A percentile compares a stretch with the other conserved stretches of the same genome.
Evolutionary conservation across 225 moss, liverwort and hornwort genomes (phyloP).

Genomic region (Ulota crispa): DNA sequence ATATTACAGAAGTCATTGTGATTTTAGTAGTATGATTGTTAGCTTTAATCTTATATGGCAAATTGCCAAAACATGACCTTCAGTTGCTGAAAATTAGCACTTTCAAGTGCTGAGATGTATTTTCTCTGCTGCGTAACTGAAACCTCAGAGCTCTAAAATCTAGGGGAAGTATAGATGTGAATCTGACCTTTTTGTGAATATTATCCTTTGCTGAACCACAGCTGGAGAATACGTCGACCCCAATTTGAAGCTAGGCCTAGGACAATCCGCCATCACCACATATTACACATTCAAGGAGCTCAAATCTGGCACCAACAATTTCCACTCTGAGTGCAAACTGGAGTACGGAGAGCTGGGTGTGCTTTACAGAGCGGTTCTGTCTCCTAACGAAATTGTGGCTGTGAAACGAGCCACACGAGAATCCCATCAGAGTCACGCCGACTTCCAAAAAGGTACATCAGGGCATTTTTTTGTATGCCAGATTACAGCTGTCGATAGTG

Average conservation of each 20-base stretch:
- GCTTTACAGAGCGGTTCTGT: conserved; percentile 40
- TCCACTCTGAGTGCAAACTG: conserved; percentile 37
- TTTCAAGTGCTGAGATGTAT: background rate
- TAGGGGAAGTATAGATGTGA: background rate
- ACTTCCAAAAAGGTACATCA: conserved; percentile 40
- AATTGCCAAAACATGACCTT: background rate
- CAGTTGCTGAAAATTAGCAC: background rate
- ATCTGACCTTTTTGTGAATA: too few relatives aligned
- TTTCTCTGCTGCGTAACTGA: background rate
- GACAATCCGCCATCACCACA: conserved; percentile 17
- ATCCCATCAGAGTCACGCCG: conserved; percentile 45
- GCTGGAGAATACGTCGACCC: conserved; percentile 36
- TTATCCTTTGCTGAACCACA: conserved; percentile 10
- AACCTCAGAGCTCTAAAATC: background rate
- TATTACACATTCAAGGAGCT: conserved; percentile 51
- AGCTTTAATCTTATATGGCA: background rate
- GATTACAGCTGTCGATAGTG: too few relatives aligned
- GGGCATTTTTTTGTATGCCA: too few relatives aligned
- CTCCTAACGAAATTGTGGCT: conserved; percentile 39
- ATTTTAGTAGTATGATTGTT: background rate
- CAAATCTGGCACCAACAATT: conserved; percentile 39
- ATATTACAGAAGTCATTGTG: too few relatives aligned
- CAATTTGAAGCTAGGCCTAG: conserved; percentile 31
- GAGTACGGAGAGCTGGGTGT: conserved; percentile 50
- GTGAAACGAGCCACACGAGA: conserved; percentile 54